Evolutionary conservation across 257 asterid genomes (phyloP).

Genomic region (Lycium ferocissimum): DNA sequence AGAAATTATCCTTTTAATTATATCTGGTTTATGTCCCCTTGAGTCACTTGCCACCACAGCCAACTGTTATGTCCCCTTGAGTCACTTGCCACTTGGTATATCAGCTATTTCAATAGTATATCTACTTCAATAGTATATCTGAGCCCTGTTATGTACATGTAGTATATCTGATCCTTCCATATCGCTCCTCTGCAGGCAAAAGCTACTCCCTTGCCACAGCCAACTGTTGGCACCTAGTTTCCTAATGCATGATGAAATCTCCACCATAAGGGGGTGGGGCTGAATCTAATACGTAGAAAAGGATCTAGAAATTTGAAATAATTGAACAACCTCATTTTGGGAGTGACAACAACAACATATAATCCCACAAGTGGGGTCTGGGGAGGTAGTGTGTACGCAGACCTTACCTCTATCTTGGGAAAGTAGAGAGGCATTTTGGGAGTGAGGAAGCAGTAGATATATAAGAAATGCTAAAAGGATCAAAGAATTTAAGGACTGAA

Average conservation of each 20-base stretch:
- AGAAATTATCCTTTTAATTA: constrained; percentile 5
- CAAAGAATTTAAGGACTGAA: background rate
- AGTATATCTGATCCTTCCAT: background rate
- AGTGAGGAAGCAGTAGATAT: background rate
- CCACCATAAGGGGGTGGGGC: too few relatives aligned
- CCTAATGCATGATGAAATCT: background rate
- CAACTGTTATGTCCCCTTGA: background rate
- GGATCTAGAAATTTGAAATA: background rate
- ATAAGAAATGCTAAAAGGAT: background rate
- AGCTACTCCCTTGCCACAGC: background rate
- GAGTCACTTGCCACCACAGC: background rate
- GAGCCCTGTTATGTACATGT: too few relatives aligned
- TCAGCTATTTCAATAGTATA: background rate
- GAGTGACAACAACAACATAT: background rate
- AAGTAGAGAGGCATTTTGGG: background rate
- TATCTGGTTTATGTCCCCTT: background rate
- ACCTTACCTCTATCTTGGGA: too few relatives aligned
- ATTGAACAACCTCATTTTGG: background rate
- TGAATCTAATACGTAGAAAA: too few relatives aligned
- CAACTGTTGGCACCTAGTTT: background rate
- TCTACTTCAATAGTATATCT: too few relatives aligned
- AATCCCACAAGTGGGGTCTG: too few relatives aligned
- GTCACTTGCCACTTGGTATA: background rate
- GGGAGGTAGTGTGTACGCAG: too few relatives aligned
- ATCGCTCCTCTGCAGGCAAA: constrained; percentile 2